phyloP scores from a whole-genome alignment of 1,284 basidiomycete genomes.

The Cutaneotrichosporon sp. region DNA sequence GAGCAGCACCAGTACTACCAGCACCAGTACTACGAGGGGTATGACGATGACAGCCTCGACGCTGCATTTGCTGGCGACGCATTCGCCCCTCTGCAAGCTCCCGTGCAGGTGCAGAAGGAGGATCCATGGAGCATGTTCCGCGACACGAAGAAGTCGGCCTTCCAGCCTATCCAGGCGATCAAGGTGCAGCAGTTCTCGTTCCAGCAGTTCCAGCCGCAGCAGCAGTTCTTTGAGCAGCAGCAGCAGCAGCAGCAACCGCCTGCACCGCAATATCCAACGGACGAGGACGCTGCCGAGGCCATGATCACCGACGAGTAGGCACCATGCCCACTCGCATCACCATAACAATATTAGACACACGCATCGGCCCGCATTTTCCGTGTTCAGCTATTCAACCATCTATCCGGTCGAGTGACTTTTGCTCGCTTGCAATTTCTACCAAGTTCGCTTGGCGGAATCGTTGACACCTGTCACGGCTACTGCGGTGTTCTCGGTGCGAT shows the following conservation, averaged over 20 bases:
- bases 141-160: not conserved
- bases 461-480: too few species aligned
- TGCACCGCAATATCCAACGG: not conserved
- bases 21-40: not conserved
- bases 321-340: not conserved
- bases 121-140: constrained; percentile 1
- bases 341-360: too few species aligned
- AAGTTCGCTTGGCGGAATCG: too few species aligned
- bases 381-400: too few species aligned
- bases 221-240: not conserved
- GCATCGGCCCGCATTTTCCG: too few species aligned
- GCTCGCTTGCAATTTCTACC: not conserved
- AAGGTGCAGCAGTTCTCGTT: not conserved
- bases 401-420: not conserved
- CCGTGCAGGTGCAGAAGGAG: not conserved
- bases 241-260: not conserved
- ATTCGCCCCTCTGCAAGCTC: constrained; percentile 5
- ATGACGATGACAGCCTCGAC: constrained; percentile 11
- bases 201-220: not conserved
- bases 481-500: not conserved
- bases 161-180: not conserved
- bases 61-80: constrained; percentile 20
- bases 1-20: not conserved
- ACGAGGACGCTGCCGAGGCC: constrained; percentile 1
- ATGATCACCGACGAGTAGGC: constrained; percentile 3